Evolutionary conservation across 1,284 basidiomycete species (phyloP), one percentile per base, ranked within the genome.

Genomic region (Porogramme epimiltina): DNA sequence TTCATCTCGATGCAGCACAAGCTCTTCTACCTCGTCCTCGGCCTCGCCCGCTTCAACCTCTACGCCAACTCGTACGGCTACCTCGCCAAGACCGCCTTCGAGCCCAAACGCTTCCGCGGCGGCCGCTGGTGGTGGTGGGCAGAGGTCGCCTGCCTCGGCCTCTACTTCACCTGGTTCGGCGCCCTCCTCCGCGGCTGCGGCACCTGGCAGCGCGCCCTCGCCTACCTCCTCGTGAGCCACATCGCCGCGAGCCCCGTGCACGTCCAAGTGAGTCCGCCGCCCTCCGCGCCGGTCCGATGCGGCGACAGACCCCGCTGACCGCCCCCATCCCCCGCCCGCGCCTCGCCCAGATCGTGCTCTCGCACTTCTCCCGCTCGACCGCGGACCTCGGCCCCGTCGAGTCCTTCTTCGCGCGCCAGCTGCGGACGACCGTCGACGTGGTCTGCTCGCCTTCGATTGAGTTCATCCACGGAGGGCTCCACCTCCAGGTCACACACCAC

Each of bases 401-500:
- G 70, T 94, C 91, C 2, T 99, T 98, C 76, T 81, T 91, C 1
- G 88, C 92, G 61, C 87, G 97, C 26, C 96, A 99, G 70, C 76
- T 99, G 54, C 89, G 96, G 45, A 99, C 97, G 8, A 98, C 97
- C 0, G 92, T 93, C 58, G 97, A 99, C 70, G 94, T 99, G 34
- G 84, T 91, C 54, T 98, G 95, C 71, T 84, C 88, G 1, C 78
- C 86, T 3, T 83, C 83, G 41, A 79, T 98, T 60, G 91, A 85
- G 58, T 98, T 95, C 66, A 72, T 98, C 25, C 96, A 99, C 67
- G 96, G 96, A 24, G 96, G 93, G 3, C 83, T 86, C 22, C 94
- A 99, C 64, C 85, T 98, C 42, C 96, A 99, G 71, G 94, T 98
- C 36, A 94, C 96, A 4, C 96, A 99, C 66, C 97, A 98, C 71